Base-by-base conservation (phyloP, 2,329 filamentous ascomycete genomes). In the Botrytis elliptica region DNA sequence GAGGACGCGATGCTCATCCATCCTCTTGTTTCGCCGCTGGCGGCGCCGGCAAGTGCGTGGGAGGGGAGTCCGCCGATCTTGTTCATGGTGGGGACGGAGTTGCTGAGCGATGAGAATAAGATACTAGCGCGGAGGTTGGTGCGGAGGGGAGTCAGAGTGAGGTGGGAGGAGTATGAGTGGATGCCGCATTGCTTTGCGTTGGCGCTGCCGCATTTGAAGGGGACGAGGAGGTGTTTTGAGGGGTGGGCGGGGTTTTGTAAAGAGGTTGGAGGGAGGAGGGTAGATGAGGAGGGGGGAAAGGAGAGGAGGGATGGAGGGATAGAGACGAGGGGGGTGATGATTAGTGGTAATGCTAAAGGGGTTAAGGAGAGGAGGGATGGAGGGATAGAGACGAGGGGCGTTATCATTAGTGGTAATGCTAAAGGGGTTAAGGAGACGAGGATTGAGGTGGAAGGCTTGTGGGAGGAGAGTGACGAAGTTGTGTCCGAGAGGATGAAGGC, bases 171-270 rank as follows among this genome's bases (percentile, higher is more conserved):
- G 82, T 96, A 90, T 80, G 91, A 94, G 81, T 91, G 89, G 7
- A 95, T 95, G 93, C 92, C 93, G 72, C 93, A 95, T 82, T 89
- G 88, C 77, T 95, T 93, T 79, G 88, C 87, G 0, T 78, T 89
- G 75, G 75, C 92, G 1, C 82, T 93, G 72, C 81, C 85, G 2
- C 81, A 82, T 7, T 80, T 85, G 3, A 79, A 84, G 1, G 85
- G 82, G 44, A 83, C 86, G 4, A 82, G 79, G 76, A 84, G 86
- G 66, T 92, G 89, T 77, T 86, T 89, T 73, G 81, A 85, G 22
- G 83, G 84, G 4, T 89, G 89, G 87, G 82, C 87, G 0, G 81
- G 80, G 2, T 94, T 93, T 75, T 86, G 90, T 38, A 82, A 76
- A 40, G 76, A 79, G 29, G 85, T 81, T 2, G 64, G 33, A 20